Evolutionary conservation across 495 filamentous ascomycete genomes (phyloP).

Genomic region (Daldinia grandis): DNA sequence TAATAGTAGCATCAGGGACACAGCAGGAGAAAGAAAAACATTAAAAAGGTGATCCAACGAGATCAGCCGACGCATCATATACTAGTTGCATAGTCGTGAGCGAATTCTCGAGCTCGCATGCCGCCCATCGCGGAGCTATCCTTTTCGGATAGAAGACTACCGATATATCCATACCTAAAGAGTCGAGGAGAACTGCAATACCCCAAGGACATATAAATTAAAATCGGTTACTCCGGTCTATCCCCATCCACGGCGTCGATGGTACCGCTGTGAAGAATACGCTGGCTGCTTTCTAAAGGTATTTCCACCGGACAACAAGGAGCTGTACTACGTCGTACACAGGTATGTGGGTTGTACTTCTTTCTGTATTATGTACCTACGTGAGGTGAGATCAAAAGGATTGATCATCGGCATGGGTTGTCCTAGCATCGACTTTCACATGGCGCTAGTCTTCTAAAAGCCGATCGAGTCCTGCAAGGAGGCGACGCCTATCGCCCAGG

Average conservation of each 20-base stretch:
- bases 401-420: slow-evolving; percentile 39
- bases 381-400: slow-evolving; percentile 32
- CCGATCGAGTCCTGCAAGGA: slow-evolving; percentile 32
- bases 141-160: slow-evolving; percentile 9
- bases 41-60: slow-evolving; percentile 11
- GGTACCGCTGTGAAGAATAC: neutral
- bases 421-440: slow-evolving; percentile 34
- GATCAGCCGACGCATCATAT: slow-evolving; percentile 7
- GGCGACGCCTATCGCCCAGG: slow-evolving; percentile 10
- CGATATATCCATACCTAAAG: neutral
- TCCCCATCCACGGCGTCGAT: neutral
- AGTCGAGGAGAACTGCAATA: neutral
- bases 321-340: slow-evolving; percentile 24
- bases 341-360: slow-evolving; percentile 5
- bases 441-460: slow-evolving; percentile 27
- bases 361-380: no score
- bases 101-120: slow-evolving; percentile 4
- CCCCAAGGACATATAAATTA: neutral
- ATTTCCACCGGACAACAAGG: slow-evolving; percentile 6
- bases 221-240: neutral
- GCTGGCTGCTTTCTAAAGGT: neutral
- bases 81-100: neutral
- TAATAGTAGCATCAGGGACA: slow-evolving; percentile 27
- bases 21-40: slow-evolving; percentile 13
- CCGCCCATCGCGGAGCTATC: neutral